Conservation (phyloP, 2,329 filamentous ascomycete species). For the Rhynchosporium secalis region DNA sequence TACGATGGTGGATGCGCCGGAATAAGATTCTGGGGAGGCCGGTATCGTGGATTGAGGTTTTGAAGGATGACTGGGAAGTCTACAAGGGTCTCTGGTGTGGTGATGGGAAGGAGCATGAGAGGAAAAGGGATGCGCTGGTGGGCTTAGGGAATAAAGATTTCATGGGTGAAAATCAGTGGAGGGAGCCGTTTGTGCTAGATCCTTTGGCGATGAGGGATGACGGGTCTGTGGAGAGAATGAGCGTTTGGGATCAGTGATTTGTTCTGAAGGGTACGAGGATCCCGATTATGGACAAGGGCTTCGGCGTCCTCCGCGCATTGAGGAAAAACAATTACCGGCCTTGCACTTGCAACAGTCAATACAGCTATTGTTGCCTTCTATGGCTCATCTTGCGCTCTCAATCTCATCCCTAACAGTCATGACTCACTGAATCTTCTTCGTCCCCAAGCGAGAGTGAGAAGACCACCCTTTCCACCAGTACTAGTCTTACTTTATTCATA, state of each 20-base stretch:
- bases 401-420: no score
- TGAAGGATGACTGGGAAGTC: slow-evolving; percentile 28
- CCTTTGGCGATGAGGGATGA: neutral
- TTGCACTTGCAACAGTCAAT: no score
- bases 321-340: no score
- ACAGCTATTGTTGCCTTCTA: no score
- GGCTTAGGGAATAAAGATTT: slow-evolving; percentile 11
- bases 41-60: slow-evolving; percentile 27
- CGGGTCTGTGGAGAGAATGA: slow-evolving; percentile 9
- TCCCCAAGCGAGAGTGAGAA: no score
- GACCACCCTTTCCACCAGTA: no score
- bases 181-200: slow-evolving; percentile 9
- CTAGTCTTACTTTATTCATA: no score
- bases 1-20: slow-evolving; percentile 24
- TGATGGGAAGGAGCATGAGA: slow-evolving; percentile 19
- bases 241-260: slow-evolving; percentile 15
- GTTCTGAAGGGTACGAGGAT: no score
- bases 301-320: no score
- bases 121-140: slow-evolving; percentile 21
- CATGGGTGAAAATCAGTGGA: slow-evolving; percentile 2
- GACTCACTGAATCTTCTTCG: no score
- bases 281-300: no score
- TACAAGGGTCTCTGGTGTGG: slow-evolving; percentile 28
- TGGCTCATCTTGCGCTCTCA: no score
- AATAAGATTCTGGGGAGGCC: slow-evolving; percentile 14